Evolutionary conservation across 2,329 filamentous ascomycete genomes (phyloP).

Genomic region (Cercospora nicotianae): DNA sequence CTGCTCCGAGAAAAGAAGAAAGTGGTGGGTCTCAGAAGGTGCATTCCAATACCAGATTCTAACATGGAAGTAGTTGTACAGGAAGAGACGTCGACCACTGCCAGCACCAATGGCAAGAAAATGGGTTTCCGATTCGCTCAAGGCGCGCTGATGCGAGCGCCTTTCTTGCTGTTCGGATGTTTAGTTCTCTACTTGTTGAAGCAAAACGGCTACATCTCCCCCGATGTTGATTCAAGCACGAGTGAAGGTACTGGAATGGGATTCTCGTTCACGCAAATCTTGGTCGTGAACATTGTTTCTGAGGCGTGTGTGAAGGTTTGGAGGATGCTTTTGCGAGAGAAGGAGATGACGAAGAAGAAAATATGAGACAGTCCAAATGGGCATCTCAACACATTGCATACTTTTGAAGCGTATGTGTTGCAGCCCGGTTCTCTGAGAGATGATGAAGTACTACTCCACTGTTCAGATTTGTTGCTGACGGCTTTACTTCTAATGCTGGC

Average conservation of each 20-base stretch:
- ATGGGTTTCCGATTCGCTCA: not conserved
- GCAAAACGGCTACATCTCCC: not conserved
- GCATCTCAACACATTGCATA: not conserved
- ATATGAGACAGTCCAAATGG: not conserved
- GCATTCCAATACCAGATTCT: too few relatives aligned
- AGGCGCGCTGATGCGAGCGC: conserved; percentile 4
- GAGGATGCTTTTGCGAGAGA: not conserved
- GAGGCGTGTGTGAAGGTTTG: conserved; percentile 13
- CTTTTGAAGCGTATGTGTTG: not conserved
- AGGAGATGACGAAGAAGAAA: not conserved
- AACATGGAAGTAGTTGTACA: not conserved
- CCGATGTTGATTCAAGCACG: not conserved
- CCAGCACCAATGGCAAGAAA: conserved; percentile 1
- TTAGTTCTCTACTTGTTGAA: not conserved
- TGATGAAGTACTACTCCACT: not conserved
- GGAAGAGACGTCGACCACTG: too few relatives aligned
- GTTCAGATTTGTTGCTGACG: not conserved
- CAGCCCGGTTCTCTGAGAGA: not conserved
- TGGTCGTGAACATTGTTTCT: conserved; percentile 5
- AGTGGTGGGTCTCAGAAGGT: not conserved
- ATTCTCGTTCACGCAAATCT: not conserved
- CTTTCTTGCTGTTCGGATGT: not conserved
- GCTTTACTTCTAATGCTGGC: not conserved
- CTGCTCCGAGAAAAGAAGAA: not conserved
- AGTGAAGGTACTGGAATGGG: not conserved